Conservation (phyloP, 1,284 basidiomycete genomes). For the Leccinum fallax region DNA sequence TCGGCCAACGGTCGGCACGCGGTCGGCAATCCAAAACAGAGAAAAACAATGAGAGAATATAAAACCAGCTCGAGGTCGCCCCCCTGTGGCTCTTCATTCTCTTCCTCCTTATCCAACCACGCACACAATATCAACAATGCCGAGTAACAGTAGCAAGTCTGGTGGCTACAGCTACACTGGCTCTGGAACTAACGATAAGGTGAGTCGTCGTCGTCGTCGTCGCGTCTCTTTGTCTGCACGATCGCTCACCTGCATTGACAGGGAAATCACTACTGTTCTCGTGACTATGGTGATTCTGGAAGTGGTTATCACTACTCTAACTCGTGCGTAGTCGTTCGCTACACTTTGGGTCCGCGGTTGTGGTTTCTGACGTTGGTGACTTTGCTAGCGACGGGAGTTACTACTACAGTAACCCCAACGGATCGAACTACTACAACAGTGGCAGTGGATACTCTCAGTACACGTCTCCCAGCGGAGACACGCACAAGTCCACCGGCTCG, state of each 20-base stretch:
- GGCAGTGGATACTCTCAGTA: conserved; percentile 52
- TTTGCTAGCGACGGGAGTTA: conserved; percentile 52
- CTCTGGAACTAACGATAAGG: conserved; percentile 54
- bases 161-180: conserved; percentile 45
- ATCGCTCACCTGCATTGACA: conserved; percentile 19
- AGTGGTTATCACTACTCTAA: conserved; percentile 64
- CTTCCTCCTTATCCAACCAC: neutral
- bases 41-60: conserved; percentile 15
- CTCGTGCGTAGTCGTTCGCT: conserved; percentile 33
- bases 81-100: neutral
- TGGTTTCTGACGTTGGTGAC: neutral
- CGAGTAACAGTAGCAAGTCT: conserved; percentile 18
- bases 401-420: conserved; percentile 62
- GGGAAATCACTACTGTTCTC: conserved; percentile 61
- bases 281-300: conserved; percentile 43
- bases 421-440: conserved; percentile 59
- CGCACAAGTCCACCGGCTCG: conserved; percentile 30
- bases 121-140: conserved; percentile 15
- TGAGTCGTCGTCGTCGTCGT: conserved; percentile 19
- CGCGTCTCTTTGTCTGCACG: neutral
- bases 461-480: conserved; percentile 50
- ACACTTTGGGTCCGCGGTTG: neutral
- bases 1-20: neutral
- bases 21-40: conserved; percentile 13
- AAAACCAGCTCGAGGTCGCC: neutral